Evolutionary conservation across 2,329 filamentous ascomycete species (phyloP), one percentile per base, ranked within the genome.

Genomic region (Colletotrichum spinosum): DNA sequence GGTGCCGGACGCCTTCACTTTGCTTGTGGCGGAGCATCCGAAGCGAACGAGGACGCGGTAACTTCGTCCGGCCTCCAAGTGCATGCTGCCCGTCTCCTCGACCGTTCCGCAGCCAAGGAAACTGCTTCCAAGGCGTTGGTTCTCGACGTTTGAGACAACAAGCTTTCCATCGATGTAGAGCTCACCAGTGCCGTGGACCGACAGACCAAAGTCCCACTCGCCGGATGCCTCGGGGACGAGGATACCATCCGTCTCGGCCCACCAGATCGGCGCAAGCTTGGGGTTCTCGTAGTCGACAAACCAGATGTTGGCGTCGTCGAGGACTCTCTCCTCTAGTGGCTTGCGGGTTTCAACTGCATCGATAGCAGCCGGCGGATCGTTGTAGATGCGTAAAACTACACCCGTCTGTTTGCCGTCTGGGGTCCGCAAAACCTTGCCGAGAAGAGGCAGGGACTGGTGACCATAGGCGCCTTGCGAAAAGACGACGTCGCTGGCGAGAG

Each of bases 81-180:
- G 11, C 56, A 67, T 60, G 11, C 59, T 55, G 10, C 70, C 71
- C 9, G 68, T 70, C 46, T 75, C 74, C 57, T 79, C 76, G 10
- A 68, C 71, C 11, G 76, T 77, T 2, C 76, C 75, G 25, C 74
- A 72, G 6, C 75, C 72, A 60, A 81, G 76, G 58, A 80, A 80
- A 35, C 77, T 76, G 0, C 74, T 78, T 41, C 76, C 79, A 11
- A 71, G 71, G 3, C 72, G 71, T 42, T 79, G 76, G 33, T 68
- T 71, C 4, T 73, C 74, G 25, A 73, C 74, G 12, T 76, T 69
- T 2, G 77, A 73, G 25, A 79, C 74, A 1, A 74, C 65, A 5
- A 77, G 68, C 39, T 74, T 60, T 1, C 70, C 75, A 45, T 80
- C 68, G 37, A 80, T 68, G 49, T 69, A 74, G 3, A 80, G 65